A percentile compares a stretch with the other conserved stretches of the same genome.
Conservation (phyloP, 1,284 basidiomycete genomes). For the Trametes hirsuta region DNA sequence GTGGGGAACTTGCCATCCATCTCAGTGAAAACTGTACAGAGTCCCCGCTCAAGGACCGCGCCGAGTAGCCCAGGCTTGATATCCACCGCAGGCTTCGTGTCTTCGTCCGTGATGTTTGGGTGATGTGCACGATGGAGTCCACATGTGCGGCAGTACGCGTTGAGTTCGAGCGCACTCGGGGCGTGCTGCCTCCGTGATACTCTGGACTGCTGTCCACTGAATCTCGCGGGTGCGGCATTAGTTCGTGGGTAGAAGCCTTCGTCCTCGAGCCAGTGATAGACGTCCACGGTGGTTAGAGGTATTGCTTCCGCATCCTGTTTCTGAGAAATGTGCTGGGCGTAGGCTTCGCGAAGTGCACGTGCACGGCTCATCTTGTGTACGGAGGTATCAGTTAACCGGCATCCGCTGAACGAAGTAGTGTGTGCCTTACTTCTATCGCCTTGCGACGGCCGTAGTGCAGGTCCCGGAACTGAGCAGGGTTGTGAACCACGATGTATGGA, state of each 20-base stretch:
- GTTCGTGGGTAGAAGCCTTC: slow-evolving; percentile 50
- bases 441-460: slow-evolving; percentile 63
- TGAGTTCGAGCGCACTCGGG: slow-evolving; percentile 1
- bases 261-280: slow-evolving; percentile 62
- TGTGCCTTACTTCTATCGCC: slow-evolving; percentile 63
- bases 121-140: slow-evolving; percentile 32
- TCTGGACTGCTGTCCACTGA: not conserved
- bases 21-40: slow-evolving; percentile 24
- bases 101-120: slow-evolving; percentile 21
- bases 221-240: slow-evolving; percentile 13
- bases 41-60: slow-evolving; percentile 5
- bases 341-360: slow-evolving; percentile 52
- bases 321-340: slow-evolving; percentile 38
- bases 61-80: slow-evolving; percentile 10
- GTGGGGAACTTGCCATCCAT: slow-evolving; percentile 4
- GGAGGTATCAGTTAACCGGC: slow-evolving; percentile 4
- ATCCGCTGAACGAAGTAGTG: not conserved
- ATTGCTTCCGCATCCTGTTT: slow-evolving; percentile 28
- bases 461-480: slow-evolving; percentile 46
- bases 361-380: slow-evolving; percentile 62
- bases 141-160: slow-evolving; percentile 35
- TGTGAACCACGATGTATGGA: slow-evolving; percentile 58
- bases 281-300: slow-evolving; percentile 53
- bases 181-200: slow-evolving; percentile 4
- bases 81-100: slow-evolving; percentile 8